These are phyloP conservation scores for Aeminium ludgeri DNA, from an alignment of 495 filamentous ascomycete genomes.

Conservation along the genomic window DNA sequence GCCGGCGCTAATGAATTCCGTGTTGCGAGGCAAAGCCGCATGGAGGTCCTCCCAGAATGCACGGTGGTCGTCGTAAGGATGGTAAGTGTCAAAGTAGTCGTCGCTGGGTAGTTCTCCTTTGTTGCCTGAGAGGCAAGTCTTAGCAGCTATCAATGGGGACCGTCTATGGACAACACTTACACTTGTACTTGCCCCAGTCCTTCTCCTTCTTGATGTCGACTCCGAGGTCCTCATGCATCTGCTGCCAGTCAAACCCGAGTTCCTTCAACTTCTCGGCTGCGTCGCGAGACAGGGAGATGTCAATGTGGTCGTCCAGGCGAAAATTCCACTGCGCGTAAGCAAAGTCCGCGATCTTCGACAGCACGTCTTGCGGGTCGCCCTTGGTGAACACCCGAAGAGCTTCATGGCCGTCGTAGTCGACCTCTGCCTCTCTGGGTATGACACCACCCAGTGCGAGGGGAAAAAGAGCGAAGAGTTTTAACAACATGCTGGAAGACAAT, in stretches of 20 bases:
- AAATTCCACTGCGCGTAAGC: conserved; percentile 21
- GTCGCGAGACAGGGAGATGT: conserved; percentile 30
- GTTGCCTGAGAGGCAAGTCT: neutral
- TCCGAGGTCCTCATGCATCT: conserved; percentile 32
- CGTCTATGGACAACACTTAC: neutral
- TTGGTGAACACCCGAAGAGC: conserved; percentile 26
- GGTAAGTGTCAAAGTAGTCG: conserved; percentile 43
- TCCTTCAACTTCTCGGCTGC: conserved; percentile 23
- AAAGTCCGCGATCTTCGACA: conserved; percentile 12
- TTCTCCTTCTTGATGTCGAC: conserved; percentile 27
- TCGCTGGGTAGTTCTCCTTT: conserved; percentile 3
- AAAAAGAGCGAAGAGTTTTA: neutral
- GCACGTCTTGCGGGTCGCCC: conserved; percentile 13
- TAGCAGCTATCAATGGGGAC: neutral
- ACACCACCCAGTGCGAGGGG: neutral
- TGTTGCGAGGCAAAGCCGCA: conserved; percentile 30
- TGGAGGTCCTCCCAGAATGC: conserved; percentile 35
- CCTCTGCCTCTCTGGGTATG: conserved; percentile 6
- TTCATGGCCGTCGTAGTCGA: conserved; percentile 31
- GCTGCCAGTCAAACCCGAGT: conserved; percentile 21
- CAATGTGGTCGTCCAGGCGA: conserved; percentile 21
- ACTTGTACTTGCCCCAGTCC: neutral
- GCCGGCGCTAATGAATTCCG: conserved; percentile 37
- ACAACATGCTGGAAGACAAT: too few species aligned
- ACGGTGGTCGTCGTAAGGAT: conserved; percentile 38